These are phyloP conservation scores for Nannizziopsis barbatae DNA, from an alignment of 2,329 filamentous ascomycete species.

Conservation along the genomic window DNA sequence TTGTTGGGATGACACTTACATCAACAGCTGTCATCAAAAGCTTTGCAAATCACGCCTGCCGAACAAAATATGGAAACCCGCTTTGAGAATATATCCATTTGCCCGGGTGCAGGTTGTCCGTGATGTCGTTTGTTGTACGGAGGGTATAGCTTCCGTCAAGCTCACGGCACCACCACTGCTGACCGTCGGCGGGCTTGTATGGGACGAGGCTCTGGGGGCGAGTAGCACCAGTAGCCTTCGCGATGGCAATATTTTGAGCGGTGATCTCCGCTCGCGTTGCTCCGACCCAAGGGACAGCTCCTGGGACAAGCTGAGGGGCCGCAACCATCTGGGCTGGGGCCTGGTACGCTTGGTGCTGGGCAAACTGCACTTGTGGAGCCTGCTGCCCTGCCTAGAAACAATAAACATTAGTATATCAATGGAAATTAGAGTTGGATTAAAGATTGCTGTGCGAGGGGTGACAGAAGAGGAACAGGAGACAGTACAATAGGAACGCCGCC, in stretches of 20 bases:
- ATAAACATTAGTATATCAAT: background rate
- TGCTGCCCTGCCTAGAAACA: conserved; percentile 5
- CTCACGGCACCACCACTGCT: conserved; percentile 29
- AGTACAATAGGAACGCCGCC: conserved; percentile 10
- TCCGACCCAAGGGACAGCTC: conserved; percentile 15
- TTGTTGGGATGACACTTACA: background rate
- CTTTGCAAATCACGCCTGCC: conserved; percentile 1
- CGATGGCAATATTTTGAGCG: conserved; percentile 23
- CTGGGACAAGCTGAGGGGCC: background rate
- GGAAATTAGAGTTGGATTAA: background rate
- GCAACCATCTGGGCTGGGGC: conserved; percentile 7
- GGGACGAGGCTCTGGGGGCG: conserved; percentile 23
- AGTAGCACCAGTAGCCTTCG: conserved; percentile 16
- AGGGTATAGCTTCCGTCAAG: conserved; percentile 26
- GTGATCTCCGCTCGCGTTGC: conserved; percentile 21
- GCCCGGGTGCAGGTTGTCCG: conserved; percentile 23
- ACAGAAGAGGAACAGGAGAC: conserved; percentile 3
- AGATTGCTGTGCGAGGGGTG: background rate
- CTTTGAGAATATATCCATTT: conserved; percentile 17
- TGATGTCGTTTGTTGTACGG: conserved; percentile 23
- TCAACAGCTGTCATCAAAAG: background rate
- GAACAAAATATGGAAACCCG: conserved; percentile 14
- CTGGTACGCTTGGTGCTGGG: conserved; percentile 5
- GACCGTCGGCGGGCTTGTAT: conserved; percentile 21
- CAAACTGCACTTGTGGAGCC: conserved; percentile 4